Conservation (phyloP, 1,139 yeast genomes). For the Hansenula sp. region DNA sequence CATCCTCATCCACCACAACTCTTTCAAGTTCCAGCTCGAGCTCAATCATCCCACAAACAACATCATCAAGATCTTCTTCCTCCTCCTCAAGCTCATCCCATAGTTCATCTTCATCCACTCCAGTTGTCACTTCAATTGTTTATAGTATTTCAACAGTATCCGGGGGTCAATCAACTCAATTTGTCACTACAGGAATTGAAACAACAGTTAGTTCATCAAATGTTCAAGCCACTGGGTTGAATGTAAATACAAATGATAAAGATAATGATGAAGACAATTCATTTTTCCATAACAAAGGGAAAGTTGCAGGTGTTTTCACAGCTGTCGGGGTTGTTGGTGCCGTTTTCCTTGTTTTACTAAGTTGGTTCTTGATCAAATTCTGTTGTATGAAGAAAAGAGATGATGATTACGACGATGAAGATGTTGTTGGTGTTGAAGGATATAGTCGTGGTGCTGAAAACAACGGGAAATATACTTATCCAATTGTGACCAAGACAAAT, state of each 20-base stretch:
- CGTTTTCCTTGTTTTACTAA: conserved; percentile 31
- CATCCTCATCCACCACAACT: neutral
- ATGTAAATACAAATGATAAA: neutral
- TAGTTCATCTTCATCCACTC: conserved; percentile 9
- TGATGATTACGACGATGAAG: conserved; percentile 16
- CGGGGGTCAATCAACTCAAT: conserved; percentile 6
- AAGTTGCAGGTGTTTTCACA: conserved; percentile 71
- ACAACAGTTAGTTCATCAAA: conserved; percentile 6
- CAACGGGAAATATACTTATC: neutral
- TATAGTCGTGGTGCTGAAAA: neutral
- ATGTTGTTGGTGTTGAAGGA: conserved; percentile 2
- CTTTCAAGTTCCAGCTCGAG: neutral
- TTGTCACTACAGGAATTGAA: conserved; percentile 5
- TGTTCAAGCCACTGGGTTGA: conserved; percentile 1
- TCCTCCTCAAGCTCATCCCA: conserved; percentile 3
- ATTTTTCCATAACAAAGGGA: conserved; percentile 55
- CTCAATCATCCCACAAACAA: neutral
- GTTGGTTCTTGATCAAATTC: conserved; percentile 18
- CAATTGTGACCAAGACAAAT: neutral
- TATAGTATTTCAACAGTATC: conserved; percentile 7
- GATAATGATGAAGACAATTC: conserved; percentile 12
- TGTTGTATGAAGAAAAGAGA: conserved; percentile 12
- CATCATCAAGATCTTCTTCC: conserved; percentile 2
- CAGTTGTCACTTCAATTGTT: conserved; percentile 6
- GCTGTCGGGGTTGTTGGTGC: conserved; percentile 58